Evolutionary conservation across 352 stramenopile species (phyloP).

Genomic region (Phytophthora sansomeana): DNA sequence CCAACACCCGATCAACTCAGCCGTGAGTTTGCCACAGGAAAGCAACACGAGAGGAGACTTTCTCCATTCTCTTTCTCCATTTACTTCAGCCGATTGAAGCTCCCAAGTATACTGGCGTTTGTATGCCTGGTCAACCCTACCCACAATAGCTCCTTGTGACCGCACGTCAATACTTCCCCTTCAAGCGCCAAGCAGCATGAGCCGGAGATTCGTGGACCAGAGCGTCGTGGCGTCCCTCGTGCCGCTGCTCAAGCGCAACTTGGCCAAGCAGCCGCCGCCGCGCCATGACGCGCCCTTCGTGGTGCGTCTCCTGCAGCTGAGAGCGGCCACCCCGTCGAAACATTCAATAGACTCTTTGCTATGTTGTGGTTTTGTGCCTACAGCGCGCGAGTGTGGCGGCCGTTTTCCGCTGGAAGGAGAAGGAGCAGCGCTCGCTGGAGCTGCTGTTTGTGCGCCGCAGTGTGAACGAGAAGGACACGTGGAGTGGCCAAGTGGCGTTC

Average conservation of each 20-base stretch:
- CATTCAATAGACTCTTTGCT: neutral
- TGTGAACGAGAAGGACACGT: constrained; percentile 79
- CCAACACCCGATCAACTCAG: no score
- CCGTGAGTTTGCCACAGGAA: no score
- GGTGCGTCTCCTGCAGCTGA: constrained; percentile 31
- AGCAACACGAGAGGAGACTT: no score
- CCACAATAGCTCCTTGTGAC: neutral
- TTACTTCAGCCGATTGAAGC: constrained; percentile 4
- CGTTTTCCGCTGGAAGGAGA: constrained; percentile 83
- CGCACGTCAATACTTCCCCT: constrained; percentile 21
- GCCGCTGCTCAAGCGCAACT: constrained; percentile 63
- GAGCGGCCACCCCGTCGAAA: neutral
- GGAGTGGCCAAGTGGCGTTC: constrained; percentile 87
- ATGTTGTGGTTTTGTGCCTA: neutral
- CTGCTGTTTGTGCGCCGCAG: constrained; percentile 80
- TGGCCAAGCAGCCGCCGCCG: constrained; percentile 45
- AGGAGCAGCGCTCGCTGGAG: constrained; percentile 67
- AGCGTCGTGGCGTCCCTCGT: constrained; percentile 54
- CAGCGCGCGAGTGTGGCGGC: constrained; percentile 81
- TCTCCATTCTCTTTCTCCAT: no score
- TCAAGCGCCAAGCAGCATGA: constrained; percentile 26
- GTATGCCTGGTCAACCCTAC: constrained; percentile 15
- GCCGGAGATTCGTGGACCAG: constrained; percentile 49
- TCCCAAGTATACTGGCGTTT: constrained; percentile 11
- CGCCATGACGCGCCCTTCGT: constrained; percentile 41